These are phyloP conservation scores for Rubroboletus pulcherrimus DNA, from an alignment of 768 basidiomycete genomes.

Conservation along the genomic window DNA sequence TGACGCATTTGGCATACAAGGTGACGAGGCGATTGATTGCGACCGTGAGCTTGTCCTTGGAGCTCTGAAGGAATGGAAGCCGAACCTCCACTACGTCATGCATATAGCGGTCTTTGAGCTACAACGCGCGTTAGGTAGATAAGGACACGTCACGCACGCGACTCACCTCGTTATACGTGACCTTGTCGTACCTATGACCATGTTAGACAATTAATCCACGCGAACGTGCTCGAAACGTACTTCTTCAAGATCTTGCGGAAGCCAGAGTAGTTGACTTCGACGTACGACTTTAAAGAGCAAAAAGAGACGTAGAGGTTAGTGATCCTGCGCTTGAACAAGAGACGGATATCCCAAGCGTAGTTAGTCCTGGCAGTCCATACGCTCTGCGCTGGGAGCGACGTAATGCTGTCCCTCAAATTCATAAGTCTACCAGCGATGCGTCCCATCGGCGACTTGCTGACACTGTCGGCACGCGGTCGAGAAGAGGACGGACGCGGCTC, in stretches of 20 bases:
- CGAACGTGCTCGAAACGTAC: conserved; percentile 38
- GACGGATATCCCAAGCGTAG: conserved; percentile 77
- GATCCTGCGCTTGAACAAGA: conserved; percentile 87
- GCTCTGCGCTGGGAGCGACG: conserved; percentile 41
- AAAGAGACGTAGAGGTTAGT: conserved; percentile 76
- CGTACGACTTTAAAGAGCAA: conserved; percentile 76
- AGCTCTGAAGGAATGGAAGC: conserved; percentile 60
- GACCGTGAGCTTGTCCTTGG: conserved; percentile 60
- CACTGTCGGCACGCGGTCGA: conserved; percentile 21
- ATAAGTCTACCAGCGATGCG: conserved; percentile 47
- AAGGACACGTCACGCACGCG: background rate
- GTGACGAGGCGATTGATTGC: conserved; percentile 57
- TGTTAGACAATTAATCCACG: background rate
- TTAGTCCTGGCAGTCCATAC: conserved; percentile 80
- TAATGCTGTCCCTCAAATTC: conserved; percentile 50
- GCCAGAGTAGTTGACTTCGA: conserved; percentile 89
- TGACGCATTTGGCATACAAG: conserved; percentile 84
- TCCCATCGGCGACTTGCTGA: conserved; percentile 34
- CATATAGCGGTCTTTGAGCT: conserved; percentile 79
- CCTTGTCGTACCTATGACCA: conserved; percentile 83
- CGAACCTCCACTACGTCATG: conserved; percentile 64
- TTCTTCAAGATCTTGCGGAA: conserved; percentile 96
- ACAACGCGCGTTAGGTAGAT: background rate
- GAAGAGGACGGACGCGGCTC: conserved; percentile 27
- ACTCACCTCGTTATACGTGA: conserved; percentile 65